Evolutionary conservation across 768 basidiomycete species (phyloP).

Genomic region (Lentinula edodes): DNA sequence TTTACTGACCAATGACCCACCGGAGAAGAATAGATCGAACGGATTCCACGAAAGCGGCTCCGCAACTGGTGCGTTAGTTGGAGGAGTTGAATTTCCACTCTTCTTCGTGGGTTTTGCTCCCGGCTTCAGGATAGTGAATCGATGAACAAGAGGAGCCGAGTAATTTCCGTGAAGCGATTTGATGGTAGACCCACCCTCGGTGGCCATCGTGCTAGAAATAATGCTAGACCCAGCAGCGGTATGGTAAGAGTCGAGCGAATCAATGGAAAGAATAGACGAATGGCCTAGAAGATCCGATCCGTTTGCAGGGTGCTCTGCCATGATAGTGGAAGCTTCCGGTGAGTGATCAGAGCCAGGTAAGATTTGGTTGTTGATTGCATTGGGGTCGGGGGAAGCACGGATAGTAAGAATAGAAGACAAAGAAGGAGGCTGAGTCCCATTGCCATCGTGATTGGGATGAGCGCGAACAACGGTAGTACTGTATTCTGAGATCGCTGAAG

Average conservation of each 20-base stretch:
- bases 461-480: slow-evolving; percentile 63
- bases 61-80: background rate
- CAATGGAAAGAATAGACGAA: slow-evolving; percentile 49
- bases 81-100: slow-evolving; percentile 27
- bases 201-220: slow-evolving; percentile 55
- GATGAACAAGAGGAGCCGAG: slow-evolving; percentile 58
- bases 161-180: slow-evolving; percentile 36
- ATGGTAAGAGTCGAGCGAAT: slow-evolving; percentile 57
- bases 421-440: slow-evolving; percentile 38
- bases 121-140: slow-evolving; percentile 84
- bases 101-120: slow-evolving; percentile 53
- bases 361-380: slow-evolving; percentile 33
- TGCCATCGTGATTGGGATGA: slow-evolving; percentile 33
- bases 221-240: slow-evolving; percentile 53
- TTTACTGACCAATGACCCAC: slow-evolving; percentile 64
- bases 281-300: slow-evolving; percentile 33
- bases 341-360: slow-evolving; percentile 28
- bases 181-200: slow-evolving; percentile 73
- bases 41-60: slow-evolving; percentile 57
- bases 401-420: slow-evolving; percentile 74
- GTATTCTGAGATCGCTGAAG: slow-evolving; percentile 47
- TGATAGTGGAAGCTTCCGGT: slow-evolving; percentile 1
- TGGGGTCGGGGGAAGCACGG: slow-evolving; percentile 48
- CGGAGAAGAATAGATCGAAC: slow-evolving; percentile 72
- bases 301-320: slow-evolving; percentile 18